Evolutionary conservation across 2,329 filamentous ascomycete species (phyloP).

Genomic region (Aspergillus sp.): DNA sequence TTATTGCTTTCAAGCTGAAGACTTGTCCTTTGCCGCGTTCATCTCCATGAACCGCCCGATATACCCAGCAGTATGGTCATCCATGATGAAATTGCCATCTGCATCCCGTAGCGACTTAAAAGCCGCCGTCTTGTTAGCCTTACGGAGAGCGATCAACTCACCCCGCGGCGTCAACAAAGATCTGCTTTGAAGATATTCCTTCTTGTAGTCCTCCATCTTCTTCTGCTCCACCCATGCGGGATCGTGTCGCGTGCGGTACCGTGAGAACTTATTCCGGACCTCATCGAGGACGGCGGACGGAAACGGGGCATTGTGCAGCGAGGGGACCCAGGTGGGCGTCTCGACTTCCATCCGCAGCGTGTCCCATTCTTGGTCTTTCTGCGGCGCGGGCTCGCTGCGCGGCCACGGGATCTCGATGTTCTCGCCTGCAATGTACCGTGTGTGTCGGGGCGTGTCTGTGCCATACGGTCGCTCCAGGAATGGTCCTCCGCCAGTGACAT

Average conservation of each 20-base stretch:
- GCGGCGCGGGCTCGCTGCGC: conserved; percentile 41
- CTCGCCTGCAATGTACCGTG: conserved; percentile 57
- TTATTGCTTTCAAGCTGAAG: conserved; percentile 1
- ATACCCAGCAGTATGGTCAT: conserved; percentile 25
- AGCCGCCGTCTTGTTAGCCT: conserved; percentile 29
- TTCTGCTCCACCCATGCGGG: conserved; percentile 61
- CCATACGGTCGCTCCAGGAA: conserved; percentile 45
- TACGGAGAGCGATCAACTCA: conserved; percentile 31
- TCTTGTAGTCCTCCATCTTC: conserved; percentile 49
- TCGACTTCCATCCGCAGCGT: conserved; percentile 71
- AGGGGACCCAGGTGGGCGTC: conserved; percentile 67
- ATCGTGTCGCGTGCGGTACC: conserved; percentile 73
- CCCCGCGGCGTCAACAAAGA: conserved; percentile 42
- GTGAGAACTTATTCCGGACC: conserved; percentile 72
- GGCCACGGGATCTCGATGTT: conserved; percentile 74
- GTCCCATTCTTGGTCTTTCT: conserved; percentile 55
- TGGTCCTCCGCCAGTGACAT: conserved; percentile 51
- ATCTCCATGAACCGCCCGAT: conserved; percentile 30
- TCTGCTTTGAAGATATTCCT: conserved; percentile 37
- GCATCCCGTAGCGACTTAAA: conserved; percentile 28
- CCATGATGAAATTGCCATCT: conserved; percentile 30
- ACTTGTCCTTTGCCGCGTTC: conserved; percentile 11
- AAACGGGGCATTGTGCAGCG: conserved; percentile 68
- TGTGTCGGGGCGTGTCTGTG: conserved; percentile 33
- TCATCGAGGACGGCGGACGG: conserved; percentile 73